Evolutionary conservation across 768 basidiomycete species (phyloP).

Genomic region (Leucogyrophana mollusca): DNA sequence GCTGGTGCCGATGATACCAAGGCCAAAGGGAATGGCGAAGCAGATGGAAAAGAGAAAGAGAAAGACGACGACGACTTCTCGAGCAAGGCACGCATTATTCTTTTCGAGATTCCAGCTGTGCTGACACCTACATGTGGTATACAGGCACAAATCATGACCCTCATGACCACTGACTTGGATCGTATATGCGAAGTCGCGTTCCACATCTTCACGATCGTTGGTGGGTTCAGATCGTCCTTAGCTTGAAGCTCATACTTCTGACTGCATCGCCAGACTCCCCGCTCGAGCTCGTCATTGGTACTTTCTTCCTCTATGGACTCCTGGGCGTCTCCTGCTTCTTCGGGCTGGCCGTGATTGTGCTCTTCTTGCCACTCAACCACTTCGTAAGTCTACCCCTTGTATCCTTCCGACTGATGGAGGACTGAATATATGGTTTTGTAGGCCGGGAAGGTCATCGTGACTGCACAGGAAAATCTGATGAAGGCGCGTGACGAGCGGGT

Average conservation of each 20-base stretch:
- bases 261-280: constrained; percentile 54
- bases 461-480: constrained; percentile 84
- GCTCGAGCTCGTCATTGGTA: constrained; percentile 74
- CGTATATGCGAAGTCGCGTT: constrained; percentile 74
- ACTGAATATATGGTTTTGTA: constrained; percentile 9
- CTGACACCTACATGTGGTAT: no score
- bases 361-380: constrained; percentile 80
- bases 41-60: constrained; percentile 13
- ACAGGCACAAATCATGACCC: constrained; percentile 68
- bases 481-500: constrained; percentile 90
- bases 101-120: no score
- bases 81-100: constrained; percentile 38
- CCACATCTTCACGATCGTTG: constrained; percentile 68
- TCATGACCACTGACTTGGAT: constrained; percentile 88
- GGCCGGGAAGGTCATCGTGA: constrained; percentile 76
- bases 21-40: constrained; percentile 2
- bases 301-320: constrained; percentile 72
- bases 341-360: constrained; percentile 75
- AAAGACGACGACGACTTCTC: constrained; percentile 48
- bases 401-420: no score
- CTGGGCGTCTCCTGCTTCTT: constrained; percentile 78
- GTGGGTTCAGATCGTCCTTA: no score
- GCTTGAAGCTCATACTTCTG: no score
- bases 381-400: constrained; percentile 20
- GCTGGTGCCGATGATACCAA: constrained; percentile 6